Evolutionary conservation across 176 grass and related monocot species (phyloP).

Genomic region (Oryza officinalis): DNA sequence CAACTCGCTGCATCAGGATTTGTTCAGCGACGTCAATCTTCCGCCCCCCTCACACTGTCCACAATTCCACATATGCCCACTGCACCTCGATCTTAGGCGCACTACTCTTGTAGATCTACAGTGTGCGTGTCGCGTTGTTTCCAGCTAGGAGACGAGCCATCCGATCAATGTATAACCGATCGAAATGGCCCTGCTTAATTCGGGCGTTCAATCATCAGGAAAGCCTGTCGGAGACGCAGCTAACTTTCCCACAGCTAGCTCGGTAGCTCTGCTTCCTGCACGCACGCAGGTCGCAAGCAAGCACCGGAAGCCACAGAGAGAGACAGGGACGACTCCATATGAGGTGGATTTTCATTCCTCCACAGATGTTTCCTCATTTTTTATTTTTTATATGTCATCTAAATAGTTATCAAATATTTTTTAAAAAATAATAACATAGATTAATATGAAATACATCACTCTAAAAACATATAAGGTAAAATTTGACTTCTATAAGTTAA

Average conservation of each 20-base stretch:
- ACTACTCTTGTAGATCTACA: neutral
- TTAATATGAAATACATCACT: no score
- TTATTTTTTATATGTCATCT: no score
- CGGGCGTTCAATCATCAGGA: neutral
- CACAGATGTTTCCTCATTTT: no score
- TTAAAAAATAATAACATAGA: no score
- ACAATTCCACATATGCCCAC: neutral
- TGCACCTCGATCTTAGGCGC: neutral
- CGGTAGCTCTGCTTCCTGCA: conserved; percentile 4
- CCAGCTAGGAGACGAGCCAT: neutral
- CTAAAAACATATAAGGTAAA: no score
- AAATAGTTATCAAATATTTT: no score
- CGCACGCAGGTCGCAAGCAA: neutral
- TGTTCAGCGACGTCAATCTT: neutral
- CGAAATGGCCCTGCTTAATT: neutral
- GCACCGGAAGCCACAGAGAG: neutral
- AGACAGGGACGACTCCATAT: neutral
- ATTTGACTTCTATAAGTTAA: no score
- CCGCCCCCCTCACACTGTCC: neutral
- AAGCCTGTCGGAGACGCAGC: neutral
- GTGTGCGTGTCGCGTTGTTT: neutral
- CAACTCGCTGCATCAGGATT: neutral
- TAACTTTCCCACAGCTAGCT: neutral
- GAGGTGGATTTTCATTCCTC: no score
- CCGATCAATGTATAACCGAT: neutral